A percentile compares a stretch with the other conserved stretches of the same genome.
These are phyloP conservation scores for Melaleuca alternifolia DNA, from an alignment of 345 rosid genomes.

Conservation along the genomic window DNA sequence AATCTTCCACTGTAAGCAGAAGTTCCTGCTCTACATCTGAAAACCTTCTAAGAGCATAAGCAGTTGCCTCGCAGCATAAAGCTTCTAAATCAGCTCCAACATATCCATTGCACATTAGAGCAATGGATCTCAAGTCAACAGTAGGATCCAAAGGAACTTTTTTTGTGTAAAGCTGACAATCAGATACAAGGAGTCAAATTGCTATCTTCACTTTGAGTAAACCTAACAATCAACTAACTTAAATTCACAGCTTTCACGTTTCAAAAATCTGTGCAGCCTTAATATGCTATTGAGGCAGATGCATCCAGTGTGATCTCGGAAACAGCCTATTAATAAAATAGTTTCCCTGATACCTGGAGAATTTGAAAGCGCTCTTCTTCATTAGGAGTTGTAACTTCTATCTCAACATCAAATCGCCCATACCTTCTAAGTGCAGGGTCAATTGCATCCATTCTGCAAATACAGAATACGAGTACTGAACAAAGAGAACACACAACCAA, in stretches of 20 bases:
- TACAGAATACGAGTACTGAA: not conserved
- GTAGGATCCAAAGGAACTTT: slow-evolving; percentile 43
- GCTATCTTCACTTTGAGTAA: not conserved
- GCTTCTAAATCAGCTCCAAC: slow-evolving; percentile 98
- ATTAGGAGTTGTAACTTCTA: slow-evolving; percentile 81
- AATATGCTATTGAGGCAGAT: not conserved
- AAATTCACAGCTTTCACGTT: not conserved
- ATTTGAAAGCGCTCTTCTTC: slow-evolving; percentile 73
- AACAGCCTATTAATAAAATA: not conserved
- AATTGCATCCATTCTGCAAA: slow-evolving; percentile 55
- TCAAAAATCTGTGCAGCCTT: not conserved
- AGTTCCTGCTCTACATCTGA: slow-evolving; percentile 16
- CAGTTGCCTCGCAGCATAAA: slow-evolving; percentile 68
- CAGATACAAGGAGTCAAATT: not conserved
- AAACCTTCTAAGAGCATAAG: slow-evolving; percentile 48
- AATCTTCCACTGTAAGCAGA: slow-evolving; percentile 49
- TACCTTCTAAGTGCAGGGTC: slow-evolving; percentile 77
- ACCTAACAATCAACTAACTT: not conserved
- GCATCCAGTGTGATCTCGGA: not conserved
- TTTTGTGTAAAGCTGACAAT: slow-evolving; percentile 63
- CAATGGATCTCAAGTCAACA: slow-evolving; percentile 54
- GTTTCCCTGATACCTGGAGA: slow-evolving; percentile 41
- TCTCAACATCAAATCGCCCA: slow-evolving; percentile 75
- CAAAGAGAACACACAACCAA: not conserved
- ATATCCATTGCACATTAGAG: slow-evolving; percentile 78